Evolutionary conservation across 2,329 filamentous ascomycete genomes (phyloP), one percentile per base, ranked within the genome.

Genomic region (Diaporthe helianthi): DNA sequence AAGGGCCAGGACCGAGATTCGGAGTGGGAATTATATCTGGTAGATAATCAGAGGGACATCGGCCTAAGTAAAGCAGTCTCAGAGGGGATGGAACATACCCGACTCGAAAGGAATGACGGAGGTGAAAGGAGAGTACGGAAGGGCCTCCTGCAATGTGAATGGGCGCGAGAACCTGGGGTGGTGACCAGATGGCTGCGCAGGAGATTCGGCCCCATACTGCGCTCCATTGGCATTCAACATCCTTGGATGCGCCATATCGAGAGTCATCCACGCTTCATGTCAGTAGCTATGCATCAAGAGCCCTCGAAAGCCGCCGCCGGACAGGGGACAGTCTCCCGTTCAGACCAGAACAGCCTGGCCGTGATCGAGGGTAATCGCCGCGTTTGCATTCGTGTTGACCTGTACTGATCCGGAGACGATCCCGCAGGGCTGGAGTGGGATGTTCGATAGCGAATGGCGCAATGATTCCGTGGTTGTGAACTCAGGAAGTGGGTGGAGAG

Each of bases 101-200:
- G 92, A 87, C 78, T 92, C 88, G 79, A 95, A 93, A 3, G 93
- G 92, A 65, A 93, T 86, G 60, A 94, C 91, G 4, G 92, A 93
- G 60, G 90, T 92, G 77, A 95, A 90, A 29, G 93, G 93, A 64
- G 92, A 93, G 80, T 90, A 94, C n/a, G 92, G 91, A 54, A 96
- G 83, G 36, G 92, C 92, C 76, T 96, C 92, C 68, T 91, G 87
- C 15, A 96, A 86, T 4, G 86, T 87, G 76, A 90, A 89, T 1
- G 89, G 84, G 67, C 84, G 72, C 22, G 71, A 70, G 68, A 79
- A 80, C 33, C 58, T 69, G 38, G 71, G 68, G 5, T 70, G 55
- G 22, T 61, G 69, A 47, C 52, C 58, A 71, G 58, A 52, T 47
- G 67, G 72, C 29, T 58, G 60, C 41, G 71, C 71, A 68, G 61